Conservation (phyloP, 2,329 filamentous ascomycete genomes). For the Botrytis sinoallii region DNA sequence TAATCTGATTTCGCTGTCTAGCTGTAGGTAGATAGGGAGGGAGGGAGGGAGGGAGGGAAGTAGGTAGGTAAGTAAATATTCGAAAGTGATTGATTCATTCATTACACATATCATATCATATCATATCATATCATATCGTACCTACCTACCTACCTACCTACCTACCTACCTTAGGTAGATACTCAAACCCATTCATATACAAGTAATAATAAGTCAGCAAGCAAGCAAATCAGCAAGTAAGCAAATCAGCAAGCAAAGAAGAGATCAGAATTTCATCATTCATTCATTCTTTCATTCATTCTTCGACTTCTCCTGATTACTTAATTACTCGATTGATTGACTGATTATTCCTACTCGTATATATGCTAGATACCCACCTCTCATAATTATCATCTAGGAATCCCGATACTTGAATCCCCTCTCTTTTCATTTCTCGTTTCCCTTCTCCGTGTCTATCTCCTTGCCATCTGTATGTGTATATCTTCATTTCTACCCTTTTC, state of each 20-base stretch:
- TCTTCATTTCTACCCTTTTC: background rate
- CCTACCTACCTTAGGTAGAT: no score
- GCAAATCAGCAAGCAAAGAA: no score
- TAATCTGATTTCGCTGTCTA: background rate
- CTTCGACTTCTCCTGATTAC: background rate
- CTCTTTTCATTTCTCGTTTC: background rate
- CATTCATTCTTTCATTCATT: background rate
- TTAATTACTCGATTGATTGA: background rate
- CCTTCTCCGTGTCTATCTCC: background rate
- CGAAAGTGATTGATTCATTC: background rate
- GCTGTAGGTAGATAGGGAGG: background rate
- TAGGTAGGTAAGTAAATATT: background rate
- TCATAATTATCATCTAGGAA: background rate
- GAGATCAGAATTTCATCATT: no score
- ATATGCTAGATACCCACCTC: background rate
- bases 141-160: no score
- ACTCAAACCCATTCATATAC: background rate
- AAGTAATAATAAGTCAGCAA: no score
- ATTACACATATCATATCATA: no score
- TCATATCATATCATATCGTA: no score
- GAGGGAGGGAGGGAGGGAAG: no score
- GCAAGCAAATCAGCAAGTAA: no score
- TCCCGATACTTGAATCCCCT: background rate
- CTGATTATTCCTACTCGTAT: background rate
- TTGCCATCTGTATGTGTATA: background rate